phyloP scores from a whole-genome alignment of 2,329 filamentous ascomycete species.

The Exserohilum turcica region DNA sequence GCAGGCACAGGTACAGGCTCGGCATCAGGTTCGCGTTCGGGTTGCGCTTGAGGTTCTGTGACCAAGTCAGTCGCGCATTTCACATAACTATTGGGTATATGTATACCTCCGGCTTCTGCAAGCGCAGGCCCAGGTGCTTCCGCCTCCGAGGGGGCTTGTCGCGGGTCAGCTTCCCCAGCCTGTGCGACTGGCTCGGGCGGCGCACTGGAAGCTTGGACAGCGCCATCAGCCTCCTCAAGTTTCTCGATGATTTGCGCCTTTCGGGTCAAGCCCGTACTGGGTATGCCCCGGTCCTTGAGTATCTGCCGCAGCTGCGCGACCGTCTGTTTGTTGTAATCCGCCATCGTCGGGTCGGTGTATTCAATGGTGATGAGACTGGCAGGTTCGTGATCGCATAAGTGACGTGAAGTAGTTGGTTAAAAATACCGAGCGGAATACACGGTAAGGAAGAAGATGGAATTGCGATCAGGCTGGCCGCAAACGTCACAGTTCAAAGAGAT shows the following conservation, averaged over 20 bases:
- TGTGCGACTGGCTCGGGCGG: slow-evolving; percentile 7
- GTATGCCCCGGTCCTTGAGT: slow-evolving; percentile 54
- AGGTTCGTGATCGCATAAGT: slow-evolving; percentile 1
- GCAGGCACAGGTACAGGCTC: slow-evolving; percentile 17
- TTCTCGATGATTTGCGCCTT: slow-evolving; percentile 57
- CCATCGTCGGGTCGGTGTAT: slow-evolving; percentile 25
- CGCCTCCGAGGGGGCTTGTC: not conserved
- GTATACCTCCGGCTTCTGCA: slow-evolving; percentile 30
- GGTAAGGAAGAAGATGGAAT: not conserved
- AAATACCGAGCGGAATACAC: not conserved
- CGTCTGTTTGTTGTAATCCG: slow-evolving; percentile 54
- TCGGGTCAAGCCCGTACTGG: slow-evolving; percentile 52
- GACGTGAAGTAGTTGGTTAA: not conserved
- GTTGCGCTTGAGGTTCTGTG: slow-evolving; percentile 16
- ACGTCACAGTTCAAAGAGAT: slow-evolving; percentile 16
- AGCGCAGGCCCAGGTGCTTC: slow-evolving; percentile 22
- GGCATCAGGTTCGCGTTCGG: slow-evolving; percentile 8
- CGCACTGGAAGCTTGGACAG: slow-evolving; percentile 12
- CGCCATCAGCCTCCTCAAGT: slow-evolving; percentile 43
- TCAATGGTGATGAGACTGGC: not conserved
- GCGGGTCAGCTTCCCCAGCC: slow-evolving; percentile 6
- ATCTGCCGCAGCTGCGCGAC: slow-evolving; percentile 54
- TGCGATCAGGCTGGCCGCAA: slow-evolving; percentile 12
- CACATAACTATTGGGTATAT: not conserved
- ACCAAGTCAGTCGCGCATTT: slow-evolving; percentile 2